phyloP scores from a whole-genome alignment of 2,329 filamentous ascomycete species.

The Epichloe sibirici region DNA sequence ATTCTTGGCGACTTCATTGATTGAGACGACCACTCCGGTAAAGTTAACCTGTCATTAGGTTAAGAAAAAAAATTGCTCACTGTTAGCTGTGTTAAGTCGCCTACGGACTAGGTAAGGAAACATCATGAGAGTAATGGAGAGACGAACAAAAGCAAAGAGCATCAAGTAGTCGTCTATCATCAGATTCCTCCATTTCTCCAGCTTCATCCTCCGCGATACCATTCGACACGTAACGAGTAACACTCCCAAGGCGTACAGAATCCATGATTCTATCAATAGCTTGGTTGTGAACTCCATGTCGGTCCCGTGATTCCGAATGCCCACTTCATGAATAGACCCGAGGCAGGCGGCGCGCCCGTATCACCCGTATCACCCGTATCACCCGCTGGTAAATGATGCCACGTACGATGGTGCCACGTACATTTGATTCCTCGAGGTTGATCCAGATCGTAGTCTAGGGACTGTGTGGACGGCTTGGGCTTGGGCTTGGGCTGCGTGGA shows the following conservation, averaged over 20 bases:
- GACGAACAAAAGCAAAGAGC: constrained; percentile 32
- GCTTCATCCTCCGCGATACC: constrained; percentile 20
- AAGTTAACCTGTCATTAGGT: constrained; percentile 4
- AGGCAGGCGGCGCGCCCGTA: neutral
- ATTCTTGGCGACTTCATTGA: constrained; percentile 29
- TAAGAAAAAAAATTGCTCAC: neutral
- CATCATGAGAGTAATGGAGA: neutral
- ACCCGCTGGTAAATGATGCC: no score
- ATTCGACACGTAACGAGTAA: constrained; percentile 14
- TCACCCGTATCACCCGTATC: neutral
- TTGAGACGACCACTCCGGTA: constrained; percentile 29
- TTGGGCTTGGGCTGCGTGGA: no score
- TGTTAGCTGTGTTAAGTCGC: neutral
- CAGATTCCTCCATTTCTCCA: constrained; percentile 34
- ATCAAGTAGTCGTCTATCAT: constrained; percentile 47
- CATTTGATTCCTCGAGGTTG: no score
- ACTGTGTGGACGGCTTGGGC: no score
- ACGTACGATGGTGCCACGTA: no score
- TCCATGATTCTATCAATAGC: constrained; percentile 19
- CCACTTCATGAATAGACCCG: neutral
- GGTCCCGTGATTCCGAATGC: neutral
- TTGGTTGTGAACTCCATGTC: constrained; percentile 16
- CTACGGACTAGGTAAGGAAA: neutral
- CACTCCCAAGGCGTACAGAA: constrained; percentile 16
- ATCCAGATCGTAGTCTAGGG: no score